phyloP scores from a whole-genome alignment of 768 basidiomycete species.

The Mycena belliarum region DNA sequence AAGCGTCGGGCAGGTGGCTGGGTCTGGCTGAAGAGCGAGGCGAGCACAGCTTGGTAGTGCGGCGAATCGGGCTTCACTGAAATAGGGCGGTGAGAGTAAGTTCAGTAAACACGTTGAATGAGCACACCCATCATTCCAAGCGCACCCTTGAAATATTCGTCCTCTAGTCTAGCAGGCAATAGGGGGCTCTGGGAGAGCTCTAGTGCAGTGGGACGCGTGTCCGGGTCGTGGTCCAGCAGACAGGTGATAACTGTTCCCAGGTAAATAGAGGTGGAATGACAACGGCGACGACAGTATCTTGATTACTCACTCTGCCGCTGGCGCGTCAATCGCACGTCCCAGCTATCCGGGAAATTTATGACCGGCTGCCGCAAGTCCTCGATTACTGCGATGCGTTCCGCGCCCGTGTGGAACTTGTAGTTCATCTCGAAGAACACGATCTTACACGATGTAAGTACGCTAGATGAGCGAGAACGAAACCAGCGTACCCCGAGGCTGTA shows the following conservation, averaged over 20 bases:
- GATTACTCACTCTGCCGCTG: slow-evolving; percentile 67
- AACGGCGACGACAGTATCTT: not conserved
- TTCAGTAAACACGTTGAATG: not conserved
- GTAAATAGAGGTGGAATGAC: not conserved
- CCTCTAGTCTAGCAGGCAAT: slow-evolving; percentile 75
- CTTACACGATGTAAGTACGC: slow-evolving; percentile 40
- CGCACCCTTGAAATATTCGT: slow-evolving; percentile 84
- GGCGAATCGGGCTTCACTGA: slow-evolving; percentile 79
- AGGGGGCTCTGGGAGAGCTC: slow-evolving; percentile 80
- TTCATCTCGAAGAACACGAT: slow-evolving; percentile 99
- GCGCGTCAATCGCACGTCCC: slow-evolving; percentile 60
- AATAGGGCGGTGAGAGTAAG: not conserved
- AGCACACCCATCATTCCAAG: slow-evolving; percentile 69
- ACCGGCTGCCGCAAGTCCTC: slow-evolving; percentile 73
- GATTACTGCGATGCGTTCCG: slow-evolving; percentile 83
- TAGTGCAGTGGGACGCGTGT: slow-evolving; percentile 75
- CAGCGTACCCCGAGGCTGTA: slow-evolving; percentile 83
- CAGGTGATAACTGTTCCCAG: slow-evolving; percentile 66
- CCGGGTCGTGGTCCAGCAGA: slow-evolving; percentile 82
- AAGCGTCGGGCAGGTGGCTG: slow-evolving; percentile 64
- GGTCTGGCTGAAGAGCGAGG: slow-evolving; percentile 75
- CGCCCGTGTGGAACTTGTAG: slow-evolving; percentile 74
- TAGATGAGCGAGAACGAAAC: too few species aligned
- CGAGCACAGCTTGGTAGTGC: slow-evolving; percentile 76
- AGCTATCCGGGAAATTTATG: slow-evolving; percentile 75